These are phyloP conservation scores for Parascedosporium putredinis DNA, from an alignment of 2,329 filamentous ascomycete genomes.

Conservation along the genomic window DNA sequence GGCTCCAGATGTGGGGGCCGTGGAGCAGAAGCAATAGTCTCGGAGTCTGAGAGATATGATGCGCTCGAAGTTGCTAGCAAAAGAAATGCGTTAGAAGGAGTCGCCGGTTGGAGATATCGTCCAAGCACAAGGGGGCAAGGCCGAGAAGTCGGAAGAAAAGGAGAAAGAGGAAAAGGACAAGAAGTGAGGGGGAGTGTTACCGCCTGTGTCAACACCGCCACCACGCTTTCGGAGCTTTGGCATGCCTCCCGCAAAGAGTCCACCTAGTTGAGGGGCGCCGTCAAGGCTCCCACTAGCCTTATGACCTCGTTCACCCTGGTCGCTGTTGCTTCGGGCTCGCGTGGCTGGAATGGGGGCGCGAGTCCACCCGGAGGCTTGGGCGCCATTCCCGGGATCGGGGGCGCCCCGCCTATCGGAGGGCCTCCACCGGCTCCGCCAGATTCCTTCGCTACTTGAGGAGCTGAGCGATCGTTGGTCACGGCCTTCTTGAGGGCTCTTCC, in stretches of 20 bases:
- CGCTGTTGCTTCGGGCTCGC: constrained; percentile 75
- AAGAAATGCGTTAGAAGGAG: no score
- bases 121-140: no score
- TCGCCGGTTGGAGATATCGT: no score
- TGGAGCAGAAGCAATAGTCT: constrained; percentile 45
- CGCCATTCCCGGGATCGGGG: constrained; percentile 53
- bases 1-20: constrained; percentile 42
- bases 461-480: constrained; percentile 85
- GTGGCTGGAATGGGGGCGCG: constrained; percentile 59
- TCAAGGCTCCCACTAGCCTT: constrained; percentile 27
- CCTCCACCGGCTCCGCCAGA: constrained; percentile 36
- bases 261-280: constrained; percentile 68
- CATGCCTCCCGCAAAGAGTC: constrained; percentile 88
- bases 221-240: constrained; percentile 85
- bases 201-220: constrained; percentile 64
- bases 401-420: constrained; percentile 62
- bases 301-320: constrained; percentile 41
- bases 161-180: no score
- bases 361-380: constrained; percentile 50
- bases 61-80: constrained; percentile 38
- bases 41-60: constrained; percentile 74
- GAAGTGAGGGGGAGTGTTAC: constrained; percentile 10
- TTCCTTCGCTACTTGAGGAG: constrained; percentile 54
- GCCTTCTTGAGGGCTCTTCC: constrained; percentile 73
- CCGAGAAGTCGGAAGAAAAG: background rate